phyloP scores from a whole-genome alignment of 1,139 yeast genomes.

The Debaryomyces sp. region DNA sequence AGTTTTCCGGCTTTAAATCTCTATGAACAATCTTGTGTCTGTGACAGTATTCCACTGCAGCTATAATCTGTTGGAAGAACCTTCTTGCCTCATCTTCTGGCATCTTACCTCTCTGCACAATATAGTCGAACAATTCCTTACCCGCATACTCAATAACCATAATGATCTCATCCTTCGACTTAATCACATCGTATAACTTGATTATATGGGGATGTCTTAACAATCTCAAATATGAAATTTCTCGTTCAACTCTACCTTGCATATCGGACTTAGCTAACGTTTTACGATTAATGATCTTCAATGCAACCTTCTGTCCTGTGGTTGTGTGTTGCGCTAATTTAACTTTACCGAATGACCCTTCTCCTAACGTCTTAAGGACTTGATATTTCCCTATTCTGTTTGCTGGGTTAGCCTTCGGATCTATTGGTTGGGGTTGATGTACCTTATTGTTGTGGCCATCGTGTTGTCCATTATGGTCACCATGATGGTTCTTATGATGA shows the following conservation, averaged over 20 bases:
- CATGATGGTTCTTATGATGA: slow-evolving; percentile 19
- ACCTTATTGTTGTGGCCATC: slow-evolving; percentile 9
- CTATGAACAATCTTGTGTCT: slow-evolving; percentile 97
- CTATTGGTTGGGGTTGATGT: slow-evolving; percentile 19
- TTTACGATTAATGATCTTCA: slow-evolving; percentile 91
- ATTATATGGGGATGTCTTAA: slow-evolving; percentile 97
- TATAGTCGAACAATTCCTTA: slow-evolving; percentile 92
- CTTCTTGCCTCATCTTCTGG: slow-evolving; percentile 92
- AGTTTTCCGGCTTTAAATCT: slow-evolving; percentile 93
- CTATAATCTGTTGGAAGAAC: slow-evolving; percentile 95
- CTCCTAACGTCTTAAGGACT: slow-evolving; percentile 91
- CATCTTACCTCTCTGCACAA: slow-evolving; percentile 95
- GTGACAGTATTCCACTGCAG: slow-evolving; percentile 98
- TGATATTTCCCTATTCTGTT: slow-evolving; percentile 88
- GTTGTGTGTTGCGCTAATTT: slow-evolving; percentile 91
- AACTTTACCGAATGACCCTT: slow-evolving; percentile 97
- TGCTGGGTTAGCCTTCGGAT: slow-evolving; percentile 39
- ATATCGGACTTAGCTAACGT: slow-evolving; percentile 94
- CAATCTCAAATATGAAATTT: slow-evolving; percentile 84
- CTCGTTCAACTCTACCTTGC: slow-evolving; percentile 97
- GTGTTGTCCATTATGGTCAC: slow-evolving; percentile 11
- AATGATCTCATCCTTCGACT: slow-evolving; percentile 92
- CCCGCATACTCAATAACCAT: slow-evolving; percentile 99
- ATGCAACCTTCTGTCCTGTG: slow-evolving; percentile 92
- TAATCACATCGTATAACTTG: slow-evolving; percentile 93